Percentiles rank a stretch among this genome's conserved stretches.
Conservation (phyloP, 2,329 filamentous ascomycete genomes). For the Xylariaceae sp. region DNA sequence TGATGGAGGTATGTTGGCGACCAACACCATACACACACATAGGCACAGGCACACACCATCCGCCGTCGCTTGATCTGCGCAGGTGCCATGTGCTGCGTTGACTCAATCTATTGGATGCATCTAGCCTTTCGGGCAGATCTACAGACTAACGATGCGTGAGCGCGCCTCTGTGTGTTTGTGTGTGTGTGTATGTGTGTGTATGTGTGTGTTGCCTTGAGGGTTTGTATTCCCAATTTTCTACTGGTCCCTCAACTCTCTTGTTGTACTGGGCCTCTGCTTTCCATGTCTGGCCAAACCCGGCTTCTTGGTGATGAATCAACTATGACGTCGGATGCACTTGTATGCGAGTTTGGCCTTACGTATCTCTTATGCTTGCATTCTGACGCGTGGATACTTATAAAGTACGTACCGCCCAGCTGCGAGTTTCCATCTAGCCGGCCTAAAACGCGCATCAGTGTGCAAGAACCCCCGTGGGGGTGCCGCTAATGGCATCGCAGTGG, state of each 20-base stretch:
- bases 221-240: too few species aligned
- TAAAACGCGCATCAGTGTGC: background rate
- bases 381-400: background rate
- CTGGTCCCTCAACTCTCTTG: too few species aligned
- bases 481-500: background rate
- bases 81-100: slow-evolving; percentile 1
- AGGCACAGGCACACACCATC: too few species aligned
- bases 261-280: too few species aligned
- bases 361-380: too few species aligned
- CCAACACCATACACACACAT: too few species aligned
- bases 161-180: background rate
- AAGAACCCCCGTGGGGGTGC: background rate
- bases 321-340: background rate
- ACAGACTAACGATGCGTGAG: too few species aligned
- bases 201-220: too few species aligned
- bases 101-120: slow-evolving; percentile 1
- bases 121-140: background rate
- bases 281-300: too few species aligned
- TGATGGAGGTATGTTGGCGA: too few species aligned
- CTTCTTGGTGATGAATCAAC: background rate
- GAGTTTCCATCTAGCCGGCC: background rate
- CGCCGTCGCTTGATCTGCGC: too few species aligned
- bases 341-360: background rate
- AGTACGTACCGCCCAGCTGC: background rate
- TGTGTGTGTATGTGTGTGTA: too few species aligned